phyloP scores from a whole-genome alignment of 768 basidiomycete genomes.

The Galerina sulciceps region DNA sequence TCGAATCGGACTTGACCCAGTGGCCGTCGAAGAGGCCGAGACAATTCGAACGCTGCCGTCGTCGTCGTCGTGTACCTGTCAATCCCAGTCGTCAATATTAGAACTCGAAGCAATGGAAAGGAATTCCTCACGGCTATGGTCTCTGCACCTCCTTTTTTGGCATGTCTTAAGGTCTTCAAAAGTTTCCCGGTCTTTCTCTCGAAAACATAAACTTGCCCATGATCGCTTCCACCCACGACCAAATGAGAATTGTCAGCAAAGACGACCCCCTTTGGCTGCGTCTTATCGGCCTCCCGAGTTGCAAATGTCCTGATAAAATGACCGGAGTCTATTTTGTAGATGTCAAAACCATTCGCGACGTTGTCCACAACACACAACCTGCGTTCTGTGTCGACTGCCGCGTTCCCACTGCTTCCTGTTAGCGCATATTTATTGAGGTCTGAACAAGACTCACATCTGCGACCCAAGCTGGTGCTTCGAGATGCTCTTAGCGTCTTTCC shows the following conservation, averaged over 20 bases:
- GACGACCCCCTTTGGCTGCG: conserved; percentile 20
- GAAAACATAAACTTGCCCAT: conserved; percentile 23
- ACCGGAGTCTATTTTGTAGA: conserved; percentile 20
- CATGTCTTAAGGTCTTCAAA: conserved; percentile 15
- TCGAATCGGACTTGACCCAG: neutral
- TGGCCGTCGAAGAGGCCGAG: neutral
- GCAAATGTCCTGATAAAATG: conserved; percentile 12
- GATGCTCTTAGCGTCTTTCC: neutral
- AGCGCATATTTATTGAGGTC: neutral
- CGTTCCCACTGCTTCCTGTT: conserved; percentile 13
- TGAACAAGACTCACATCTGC: conserved; percentile 8
- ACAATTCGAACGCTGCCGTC: neutral
- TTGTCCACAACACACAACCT: conserved; percentile 22
- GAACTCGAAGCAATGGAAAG: neutral
- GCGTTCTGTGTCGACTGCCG: conserved; percentile 9
- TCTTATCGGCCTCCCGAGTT: conserved; percentile 12
- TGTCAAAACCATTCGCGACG: conserved; percentile 18
- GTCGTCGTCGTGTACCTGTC: neutral
- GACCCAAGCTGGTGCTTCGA: neutral
- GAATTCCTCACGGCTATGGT: neutral
- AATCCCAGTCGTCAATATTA: neutral
- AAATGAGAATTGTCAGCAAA: conserved; percentile 14
- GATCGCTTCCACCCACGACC: conserved; percentile 24
- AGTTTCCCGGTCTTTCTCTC: conserved; percentile 20
- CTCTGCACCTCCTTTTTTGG: conserved; percentile 6